Evolutionary conservation across 73 alveolate species (phyloP), one percentile per base, ranked within the genome.

Genomic region (Paramecium pentaurelia): DNA sequence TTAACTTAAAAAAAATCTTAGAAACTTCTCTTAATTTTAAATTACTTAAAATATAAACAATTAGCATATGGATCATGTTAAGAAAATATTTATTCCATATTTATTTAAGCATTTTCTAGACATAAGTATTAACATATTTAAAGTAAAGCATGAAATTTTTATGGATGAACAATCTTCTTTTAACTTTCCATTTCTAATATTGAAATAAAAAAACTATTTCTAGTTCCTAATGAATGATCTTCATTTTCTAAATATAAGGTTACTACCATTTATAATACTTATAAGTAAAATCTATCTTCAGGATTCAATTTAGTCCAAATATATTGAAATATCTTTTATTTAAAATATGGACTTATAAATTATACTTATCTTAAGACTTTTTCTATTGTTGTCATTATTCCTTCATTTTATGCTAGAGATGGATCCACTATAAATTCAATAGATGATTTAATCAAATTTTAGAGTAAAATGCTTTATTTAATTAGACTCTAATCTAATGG

Each of bases 1-100:
- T 80, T 80, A 3, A 80, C 75, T 80, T 80, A 14, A 45, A 80
- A 80, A 20, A 80, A 80, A 2, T 80, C 91, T 36, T 80, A 80
- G 16, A 80, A 80, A 25, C 77, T 45, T 80, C 73, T 80, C 7
- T 80, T 42, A n/a, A 80, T 47, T 80, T 80, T 80, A 45, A 40
- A 27, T 22, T 47, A 9, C 28, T 45, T 42, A 6, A 80, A 64
- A 8, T 45, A 42, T 3, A 44, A 1, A 27, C 47, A 32, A 47
- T 80, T 80, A 40, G 44, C 47, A 47, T 44, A 18, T 8, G 91
- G 20, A 18, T 80, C 49, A 12, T 45, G 10, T 22, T 47, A 16
- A 8, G 77, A 42, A 10, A 80, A 80, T 16, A 80, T 45, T 27
- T 42, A 3, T 12, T 45, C 51, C 30, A 80, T 12, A 27, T 80